Evolutionary conservation across 2,329 filamentous ascomycete species (phyloP).

Genomic region (Penicillium sumatraense): DNA sequence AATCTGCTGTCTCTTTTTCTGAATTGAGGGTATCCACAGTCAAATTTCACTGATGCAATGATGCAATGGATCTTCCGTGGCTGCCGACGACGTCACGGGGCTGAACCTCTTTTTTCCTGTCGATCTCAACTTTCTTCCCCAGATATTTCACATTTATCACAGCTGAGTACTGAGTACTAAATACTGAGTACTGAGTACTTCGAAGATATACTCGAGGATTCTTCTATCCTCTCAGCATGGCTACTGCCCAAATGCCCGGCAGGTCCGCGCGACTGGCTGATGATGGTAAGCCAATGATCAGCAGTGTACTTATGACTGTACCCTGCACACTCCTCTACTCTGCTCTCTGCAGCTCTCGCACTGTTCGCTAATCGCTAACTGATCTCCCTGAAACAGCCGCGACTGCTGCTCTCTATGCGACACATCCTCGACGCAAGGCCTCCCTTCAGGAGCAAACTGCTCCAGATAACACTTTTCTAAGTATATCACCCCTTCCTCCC

Average conservation of each 20-base stretch:
- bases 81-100: constrained; percentile 39
- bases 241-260: constrained; percentile 35
- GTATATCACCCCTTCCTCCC: constrained; percentile 22
- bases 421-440: constrained; percentile 44
- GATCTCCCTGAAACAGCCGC: constrained; percentile 52
- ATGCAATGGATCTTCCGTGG: constrained; percentile 31
- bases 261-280: constrained; percentile 37
- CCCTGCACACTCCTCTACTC: background rate
- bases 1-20: constrained; percentile 11
- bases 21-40: no score
- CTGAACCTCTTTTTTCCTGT: constrained; percentile 2
- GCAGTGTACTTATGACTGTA: background rate
- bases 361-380: constrained; percentile 10
- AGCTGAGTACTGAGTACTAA: no score
- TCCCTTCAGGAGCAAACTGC: constrained; percentile 29
- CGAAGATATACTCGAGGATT: background rate
- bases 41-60: no score
- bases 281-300: constrained; percentile 35
- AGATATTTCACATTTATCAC: background rate
- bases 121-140: constrained; percentile 1
- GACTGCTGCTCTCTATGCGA: constrained; percentile 64
- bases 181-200: no score
- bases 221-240: constrained; percentile 24
- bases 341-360: background rate
- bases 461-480: constrained; percentile 22